Evolutionary conservation across 495 filamentous ascomycete species (phyloP).

Genomic region (Evernia prunastri): DNA sequence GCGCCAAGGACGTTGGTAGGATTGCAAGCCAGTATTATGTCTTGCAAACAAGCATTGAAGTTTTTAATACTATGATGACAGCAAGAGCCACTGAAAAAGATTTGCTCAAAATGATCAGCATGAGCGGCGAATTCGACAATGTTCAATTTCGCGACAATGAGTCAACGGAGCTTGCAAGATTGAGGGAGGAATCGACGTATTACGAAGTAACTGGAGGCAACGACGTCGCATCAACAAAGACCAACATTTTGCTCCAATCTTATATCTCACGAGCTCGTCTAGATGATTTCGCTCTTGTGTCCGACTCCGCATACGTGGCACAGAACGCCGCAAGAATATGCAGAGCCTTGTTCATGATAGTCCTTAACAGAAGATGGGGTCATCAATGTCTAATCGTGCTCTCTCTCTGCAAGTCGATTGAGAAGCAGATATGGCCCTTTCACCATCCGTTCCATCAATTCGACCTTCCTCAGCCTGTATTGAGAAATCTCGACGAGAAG

Average conservation of each 20-base stretch:
- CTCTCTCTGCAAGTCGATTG: constrained; percentile 90
- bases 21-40: constrained; percentile 98
- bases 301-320: constrained; percentile 88
- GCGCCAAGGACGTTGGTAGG: constrained; percentile 86
- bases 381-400: constrained; percentile 85
- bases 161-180: constrained; percentile 62
- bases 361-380: constrained; percentile 88
- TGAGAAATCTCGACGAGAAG: constrained; percentile 76
- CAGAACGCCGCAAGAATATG: constrained; percentile 95
- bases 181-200: constrained; percentile 58
- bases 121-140: constrained; percentile 95
- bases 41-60: constrained; percentile 81
- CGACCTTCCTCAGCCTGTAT: constrained; percentile 73
- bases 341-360: constrained; percentile 93
- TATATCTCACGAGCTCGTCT: constrained; percentile 85
- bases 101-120: constrained; percentile 87
- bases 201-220: constrained; percentile 70
- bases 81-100: constrained; percentile 77
- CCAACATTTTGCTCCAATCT: constrained; percentile 88
- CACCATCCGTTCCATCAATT: constrained; percentile 96
- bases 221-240: constrained; percentile 79
- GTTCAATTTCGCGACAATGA: constrained; percentile 88
- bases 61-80: constrained; percentile 91
- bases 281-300: constrained; percentile 87
- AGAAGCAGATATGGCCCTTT: constrained; percentile 89